A percentile compares a stretch with the other conserved stretches of the same genome.
Evolutionary conservation across 1,284 basidiomycete genomes (phyloP).

Genomic region (Sporisorium iseilematis-ciliati): DNA sequence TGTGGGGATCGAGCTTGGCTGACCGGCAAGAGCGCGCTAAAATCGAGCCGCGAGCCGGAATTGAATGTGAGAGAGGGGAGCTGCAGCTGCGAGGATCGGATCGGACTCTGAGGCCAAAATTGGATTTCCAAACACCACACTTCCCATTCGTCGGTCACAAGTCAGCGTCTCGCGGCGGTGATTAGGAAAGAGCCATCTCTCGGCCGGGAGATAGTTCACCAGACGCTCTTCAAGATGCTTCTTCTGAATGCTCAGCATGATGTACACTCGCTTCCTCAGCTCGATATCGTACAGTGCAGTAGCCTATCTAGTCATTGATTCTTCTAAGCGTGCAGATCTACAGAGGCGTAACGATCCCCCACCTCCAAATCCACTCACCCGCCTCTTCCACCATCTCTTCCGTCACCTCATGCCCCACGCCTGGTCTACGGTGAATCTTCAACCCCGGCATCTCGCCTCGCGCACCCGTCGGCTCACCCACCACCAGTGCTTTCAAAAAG

Average conservation of each 20-base stretch:
- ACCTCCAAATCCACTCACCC: conserved; percentile 61
- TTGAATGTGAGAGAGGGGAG: conserved; percentile 23
- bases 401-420: conserved; percentile 60
- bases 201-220: not conserved
- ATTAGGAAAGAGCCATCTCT: not conserved
- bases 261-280: no score
- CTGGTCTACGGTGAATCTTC: conserved; percentile 47
- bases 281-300: not conserved
- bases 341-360: conserved; percentile 38
- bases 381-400: conserved; percentile 63
- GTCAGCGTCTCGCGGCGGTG: not conserved
- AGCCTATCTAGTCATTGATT: not conserved
- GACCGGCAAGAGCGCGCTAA: conserved; percentile 23
- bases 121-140: conserved; percentile 42
- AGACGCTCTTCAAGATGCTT: no score
- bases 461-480: conserved; percentile 46
- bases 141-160: conserved; percentile 23
- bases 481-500: conserved; percentile 56
- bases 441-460: conserved; percentile 47
- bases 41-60: conserved; percentile 25
- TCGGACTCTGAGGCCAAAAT: conserved; percentile 14
- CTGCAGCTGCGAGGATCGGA: conserved; percentile 8
- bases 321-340: not conserved
- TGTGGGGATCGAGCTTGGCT: conserved; percentile 22
- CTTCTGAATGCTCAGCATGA: no score